Percentiles rank a stretch among this genome's conserved stretches.
These are phyloP conservation scores for Arthrobotrys pseudoclavata DNA, from an alignment of 2,329 filamentous ascomycete species.

Conservation along the genomic window DNA sequence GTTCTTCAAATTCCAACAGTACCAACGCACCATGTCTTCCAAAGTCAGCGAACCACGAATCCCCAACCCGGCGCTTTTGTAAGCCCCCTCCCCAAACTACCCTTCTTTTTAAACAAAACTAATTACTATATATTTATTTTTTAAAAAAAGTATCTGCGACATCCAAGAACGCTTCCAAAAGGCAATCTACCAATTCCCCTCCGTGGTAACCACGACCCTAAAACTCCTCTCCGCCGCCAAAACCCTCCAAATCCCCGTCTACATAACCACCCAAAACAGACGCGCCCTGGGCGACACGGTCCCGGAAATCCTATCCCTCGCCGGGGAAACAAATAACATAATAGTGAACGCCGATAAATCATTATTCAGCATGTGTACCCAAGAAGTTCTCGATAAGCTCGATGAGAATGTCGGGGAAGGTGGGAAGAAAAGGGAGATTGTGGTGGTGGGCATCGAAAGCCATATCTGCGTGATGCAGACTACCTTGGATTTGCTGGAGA, in stretches of 20 bases:
- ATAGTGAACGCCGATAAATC: conserved; percentile 83
- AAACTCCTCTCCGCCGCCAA: conserved; percentile 78
- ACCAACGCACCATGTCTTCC: conserved; percentile 57
- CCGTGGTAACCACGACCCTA: conserved; percentile 77
- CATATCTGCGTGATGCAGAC: conserved; percentile 98
- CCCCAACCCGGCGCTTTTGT: conserved; percentile 48
- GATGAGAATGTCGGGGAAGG: not conserved
- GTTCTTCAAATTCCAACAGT: conserved; percentile 50
- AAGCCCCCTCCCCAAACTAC: not conserved
- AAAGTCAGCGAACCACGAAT: conserved; percentile 40
- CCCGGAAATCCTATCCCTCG: conserved; percentile 71
- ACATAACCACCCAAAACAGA: conserved; percentile 87
- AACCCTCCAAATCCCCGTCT: conserved; percentile 80
- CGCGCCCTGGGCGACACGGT: conserved; percentile 84
- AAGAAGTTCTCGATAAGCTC: conserved; percentile 63
- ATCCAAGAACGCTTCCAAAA: conserved; percentile 92
- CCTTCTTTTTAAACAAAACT: conserved; percentile 30
- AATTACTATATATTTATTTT: not conserved
- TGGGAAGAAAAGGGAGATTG: conserved; percentile 67
- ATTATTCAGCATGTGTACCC: conserved; percentile 86
- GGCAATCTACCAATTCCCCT: conserved; percentile 86
- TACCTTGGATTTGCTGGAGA: conserved; percentile 80
- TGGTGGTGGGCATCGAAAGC: conserved; percentile 89
- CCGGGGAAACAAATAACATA: conserved; percentile 70
- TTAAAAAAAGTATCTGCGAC: conserved; percentile 81